Evolutionary conservation across 495 filamentous ascomycete species (phyloP), one percentile per base, ranked within the genome.

Genomic region (Aspergillus asperescens): DNA sequence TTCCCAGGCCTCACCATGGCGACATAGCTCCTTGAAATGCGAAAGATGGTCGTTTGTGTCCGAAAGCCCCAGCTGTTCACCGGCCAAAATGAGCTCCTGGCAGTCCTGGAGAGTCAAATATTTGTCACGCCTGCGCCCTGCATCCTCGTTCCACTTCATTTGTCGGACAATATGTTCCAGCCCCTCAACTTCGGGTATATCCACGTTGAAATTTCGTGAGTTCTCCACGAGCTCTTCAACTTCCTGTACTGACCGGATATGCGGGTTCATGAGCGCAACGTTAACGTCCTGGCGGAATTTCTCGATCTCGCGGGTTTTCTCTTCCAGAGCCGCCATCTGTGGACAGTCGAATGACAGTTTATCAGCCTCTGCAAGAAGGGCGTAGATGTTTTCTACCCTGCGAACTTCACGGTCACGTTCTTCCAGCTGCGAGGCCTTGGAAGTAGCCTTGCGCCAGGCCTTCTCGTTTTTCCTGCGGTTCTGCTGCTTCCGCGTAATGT

Each of bases 381-480:
- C 86, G 65, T 86, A 80, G 60, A 99, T 87, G 60, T 95, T 92
- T 56, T 90, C 84, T 56, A 96, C 81, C 69, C 88, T 94, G 60
- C 93, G 87, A 65, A 90, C 79, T 68, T 96, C 91, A 52, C 83
- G 84, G 58, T 90, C 87, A 54, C 86, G 83, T 66, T 97, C 93
- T 71, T 95, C 91, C 64, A 86, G 77, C 68, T 97, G 92, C 40
- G 86, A 78, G 42, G 74, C 81, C 58, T 88, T 89, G 25, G 85
- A 82, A 65, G 81, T 86, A 52, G 83, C 81, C 63, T 79, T 85
- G 57, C 88, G 88, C 88, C 89, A 95, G 27, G 81, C 85, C 64
- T 92, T 94, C 62, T 96, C 91, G 68, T 88, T 96, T 72, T 99
- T 99, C 54, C 93, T 89, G 60, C 93, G 86, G 67, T 95, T 95